A percentile compares a stretch with the other conserved stretches of the same genome.
phyloP scores from a whole-genome alignment of 495 filamentous ascomycete species.

The Platismatia glauca region DNA sequence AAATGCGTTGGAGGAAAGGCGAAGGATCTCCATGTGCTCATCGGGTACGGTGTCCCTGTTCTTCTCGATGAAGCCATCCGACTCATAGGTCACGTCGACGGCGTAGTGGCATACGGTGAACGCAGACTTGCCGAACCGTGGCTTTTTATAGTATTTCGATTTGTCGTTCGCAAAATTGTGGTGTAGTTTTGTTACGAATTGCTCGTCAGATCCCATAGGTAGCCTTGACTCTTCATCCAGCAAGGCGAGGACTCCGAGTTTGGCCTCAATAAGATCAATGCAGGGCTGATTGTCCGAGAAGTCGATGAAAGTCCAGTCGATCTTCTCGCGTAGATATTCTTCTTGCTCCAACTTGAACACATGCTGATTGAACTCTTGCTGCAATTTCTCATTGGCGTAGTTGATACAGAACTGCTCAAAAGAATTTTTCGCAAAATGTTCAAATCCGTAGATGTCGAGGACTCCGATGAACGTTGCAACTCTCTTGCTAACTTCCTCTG shows the following conservation, averaged over 20 bases:
- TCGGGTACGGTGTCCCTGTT: slow-evolving; percentile 98
- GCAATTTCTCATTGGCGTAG: slow-evolving; percentile 98
- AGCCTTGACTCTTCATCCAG: slow-evolving; percentile 94
- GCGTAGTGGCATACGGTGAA: slow-evolving; percentile 99
- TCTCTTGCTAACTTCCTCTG: slow-evolving; percentile 72
- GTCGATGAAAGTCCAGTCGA: slow-evolving; percentile 99
- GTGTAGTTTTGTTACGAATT: slow-evolving; percentile 95
- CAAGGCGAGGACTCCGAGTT: slow-evolving; percentile 84
- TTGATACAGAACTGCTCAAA: slow-evolving; percentile 99
- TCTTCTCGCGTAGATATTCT: slow-evolving; percentile 93
- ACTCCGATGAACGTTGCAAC: slow-evolving; percentile 96
- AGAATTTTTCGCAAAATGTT: slow-evolving; percentile 99
- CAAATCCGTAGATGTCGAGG: slow-evolving; percentile 99
- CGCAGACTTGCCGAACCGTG: slow-evolving; percentile 90
- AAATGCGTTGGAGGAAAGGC: slow-evolving; percentile 76
- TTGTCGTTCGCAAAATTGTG: slow-evolving; percentile 87
- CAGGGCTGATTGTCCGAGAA: slow-evolving; percentile 99
- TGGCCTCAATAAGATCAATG: slow-evolving; percentile 97
- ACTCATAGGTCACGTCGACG: slow-evolving; percentile 97
- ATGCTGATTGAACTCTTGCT: slow-evolving; percentile 99
- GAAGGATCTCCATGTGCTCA: slow-evolving; percentile 91
- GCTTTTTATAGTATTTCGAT: slow-evolving; percentile 97
- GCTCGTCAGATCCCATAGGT: slow-evolving; percentile 95
- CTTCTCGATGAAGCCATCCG: slow-evolving; percentile 99
- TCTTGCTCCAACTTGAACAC: slow-evolving; percentile 99